Conservation (phyloP, 805 yeast species). For the Saccharomyces cerevisiae region DNA sequence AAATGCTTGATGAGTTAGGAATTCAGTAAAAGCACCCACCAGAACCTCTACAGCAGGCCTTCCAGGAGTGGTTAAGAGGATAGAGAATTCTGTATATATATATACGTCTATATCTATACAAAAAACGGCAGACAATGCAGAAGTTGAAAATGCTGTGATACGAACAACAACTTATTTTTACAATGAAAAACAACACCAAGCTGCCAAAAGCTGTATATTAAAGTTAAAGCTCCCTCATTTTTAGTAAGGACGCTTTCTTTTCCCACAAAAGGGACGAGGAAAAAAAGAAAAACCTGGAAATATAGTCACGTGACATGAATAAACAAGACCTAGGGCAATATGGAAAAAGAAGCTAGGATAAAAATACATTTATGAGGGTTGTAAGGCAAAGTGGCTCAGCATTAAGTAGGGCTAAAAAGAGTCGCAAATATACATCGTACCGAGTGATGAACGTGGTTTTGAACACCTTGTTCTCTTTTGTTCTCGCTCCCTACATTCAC, state of each 20-base stretch:
- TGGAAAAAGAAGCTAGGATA: too few relatives aligned
- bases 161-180: neutral
- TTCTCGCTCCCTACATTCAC: neutral
- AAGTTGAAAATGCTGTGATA: neutral
- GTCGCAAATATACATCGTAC: neutral
- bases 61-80: neutral
- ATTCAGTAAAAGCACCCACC: neutral
- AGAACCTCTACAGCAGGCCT: neutral
- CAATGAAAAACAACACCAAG: neutral
- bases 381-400: neutral
- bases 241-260: neutral
- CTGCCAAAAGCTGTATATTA: neutral
- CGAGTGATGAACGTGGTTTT: neutral
- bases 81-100: neutral
- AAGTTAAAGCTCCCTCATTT: neutral
- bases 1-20: neutral
- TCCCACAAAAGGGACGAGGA: neutral
- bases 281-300: neutral
- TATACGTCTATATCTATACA: too few relatives aligned
- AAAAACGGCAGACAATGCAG: neutral
- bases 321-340: neutral
- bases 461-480: neutral
- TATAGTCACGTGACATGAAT: neutral
- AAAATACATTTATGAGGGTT: neutral
- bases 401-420: neutral